These are phyloP conservation scores for Lentinula aciculospora DNA, from an alignment of 768 basidiomycete genomes.

Conservation along the genomic window DNA sequence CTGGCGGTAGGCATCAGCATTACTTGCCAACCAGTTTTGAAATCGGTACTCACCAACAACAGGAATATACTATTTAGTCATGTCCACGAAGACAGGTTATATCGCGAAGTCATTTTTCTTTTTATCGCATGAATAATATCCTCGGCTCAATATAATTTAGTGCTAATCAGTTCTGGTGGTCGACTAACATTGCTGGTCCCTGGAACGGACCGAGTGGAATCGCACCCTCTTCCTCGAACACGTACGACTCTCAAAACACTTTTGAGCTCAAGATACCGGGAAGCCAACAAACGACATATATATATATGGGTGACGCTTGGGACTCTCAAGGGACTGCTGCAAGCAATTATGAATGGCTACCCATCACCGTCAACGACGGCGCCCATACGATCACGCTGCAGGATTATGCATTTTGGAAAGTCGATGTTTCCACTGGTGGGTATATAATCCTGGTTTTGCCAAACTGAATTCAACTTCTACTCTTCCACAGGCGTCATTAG, in stretches of 20 bases:
- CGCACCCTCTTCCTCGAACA: slow-evolving; percentile 1
- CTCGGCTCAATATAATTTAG: slow-evolving; percentile 20
- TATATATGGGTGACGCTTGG: slow-evolving; percentile 10
- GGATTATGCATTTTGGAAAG: slow-evolving; percentile 19
- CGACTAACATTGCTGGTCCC: not conserved
- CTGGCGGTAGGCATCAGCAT: not conserved
- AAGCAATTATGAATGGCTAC: slow-evolving; percentile 20
- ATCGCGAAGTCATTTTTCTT: slow-evolving; percentile 19
- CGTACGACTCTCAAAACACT: slow-evolving; percentile 10
- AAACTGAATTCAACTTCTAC: not conserved
- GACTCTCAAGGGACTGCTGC: slow-evolving; percentile 3
- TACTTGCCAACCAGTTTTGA: not conserved
- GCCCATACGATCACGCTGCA: slow-evolving; percentile 18
- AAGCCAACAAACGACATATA: slow-evolving; percentile 3
- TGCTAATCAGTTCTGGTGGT: slow-evolving; percentile 13
- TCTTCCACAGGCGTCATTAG: not conserved
- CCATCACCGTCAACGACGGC: slow-evolving; percentile 18
- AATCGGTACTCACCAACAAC: not conserved
- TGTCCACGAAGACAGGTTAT: slow-evolving; percentile 24
- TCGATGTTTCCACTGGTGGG: slow-evolving; percentile 16
- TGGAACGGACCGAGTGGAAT: not conserved
- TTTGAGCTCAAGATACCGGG: slow-evolving; percentile 7
- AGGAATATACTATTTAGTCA: slow-evolving; percentile 19
- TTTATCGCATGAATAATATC: slow-evolving; percentile 18
- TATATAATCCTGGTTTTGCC: no score